Base-by-base conservation (phyloP, 768 basidiomycete species). In the Mycena floridula region DNA sequence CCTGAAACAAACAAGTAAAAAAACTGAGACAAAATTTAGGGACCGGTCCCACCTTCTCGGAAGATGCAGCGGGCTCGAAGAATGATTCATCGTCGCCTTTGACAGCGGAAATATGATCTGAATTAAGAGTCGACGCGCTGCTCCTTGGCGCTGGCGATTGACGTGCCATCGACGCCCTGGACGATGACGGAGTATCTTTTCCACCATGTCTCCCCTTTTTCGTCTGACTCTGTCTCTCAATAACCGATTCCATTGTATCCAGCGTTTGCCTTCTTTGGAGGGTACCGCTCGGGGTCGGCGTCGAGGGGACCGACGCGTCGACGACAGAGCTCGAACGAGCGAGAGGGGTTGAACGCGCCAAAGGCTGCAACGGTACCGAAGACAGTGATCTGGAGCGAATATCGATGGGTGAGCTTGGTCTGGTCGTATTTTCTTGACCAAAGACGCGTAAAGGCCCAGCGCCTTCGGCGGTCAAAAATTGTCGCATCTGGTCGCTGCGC, bases 401-500 rank as follows among this genome's bases (percentile, higher is more conserved):
- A 53, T 65, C 70, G 43, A 58, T 56, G 50, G 50, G 63, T 53
- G 58, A 65, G 48, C 62, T 63, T 52, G 66, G 46, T 49, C 58
- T 58, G 48, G 58, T 55, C 54, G 63, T 46, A 40, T 47, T 55
- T 53, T 66, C 64, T 50, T 59, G 60, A 46, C 64, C 64, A 52
- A 67, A 50, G 56, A 68, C 69, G 64, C 73, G 72, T 61, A 72
- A 62, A 62, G 73, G 60, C 45, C 60, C 59, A 42, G 65, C 57
- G 54, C 67, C 67, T 56, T 80, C 73, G 24, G 77, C 63, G 25
- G 77, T 81, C 52, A 87, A 71, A 67, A 86, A 88, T 53, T 79
- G 79, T 42, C 85, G 82, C 86, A 89, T 89, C 60, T 87, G 77
- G 65, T 82, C 74, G 55, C 81, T 86, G 57, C 78, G 83, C 58